Evolutionary conservation across 2,329 filamentous ascomycete species (phyloP), one percentile per base, ranked within the genome.

Genomic region (Lecanicillium sp.): DNA sequence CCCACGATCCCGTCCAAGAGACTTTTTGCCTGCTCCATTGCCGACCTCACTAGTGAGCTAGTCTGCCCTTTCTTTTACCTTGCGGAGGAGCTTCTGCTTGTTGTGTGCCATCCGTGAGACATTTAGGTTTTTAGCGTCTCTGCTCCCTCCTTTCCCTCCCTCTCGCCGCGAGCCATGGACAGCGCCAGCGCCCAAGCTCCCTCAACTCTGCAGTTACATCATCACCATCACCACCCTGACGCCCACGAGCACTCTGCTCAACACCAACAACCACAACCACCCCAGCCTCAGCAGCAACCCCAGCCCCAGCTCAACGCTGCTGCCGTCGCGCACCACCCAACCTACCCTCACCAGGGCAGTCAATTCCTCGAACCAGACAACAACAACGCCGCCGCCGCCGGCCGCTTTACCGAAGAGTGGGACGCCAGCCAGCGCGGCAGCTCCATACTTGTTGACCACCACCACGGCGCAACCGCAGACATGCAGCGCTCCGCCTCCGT

Each of bases 381-480:
- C 48, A 49, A n/a, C n/a, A 33, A 46, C 46, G 28, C 36, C 42
- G 22, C 22, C 22, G 22, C 22, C 27, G 55, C 57, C 33, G 69
- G 77, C 44, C 75, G 69, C 49, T 83, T 84, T 52, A 79, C 74
- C 49, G 81, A 87, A 56, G 77, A 83, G 64, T 85, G 81, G 71
- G 80, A 84, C 61, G 77, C 76, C 36, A 78, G 72, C 51, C 78
- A 77, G 51, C 74, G 80, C 46, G 81, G 79, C 33, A 76, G 75
- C 50, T 84, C 80, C 28, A 69, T 84, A 42, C 54, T 79, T 44
- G 74, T 78, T 51, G 70, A 67, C 35, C 62, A 62, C 28, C 37
- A 39, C 46, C 48, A 51, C 56, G 41, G 19, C 42, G 44, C 37
- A 20, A 37, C 46, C 49, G 33, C 42, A 48, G 51, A 45, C 47